phyloP scores from a whole-genome alignment of 306 rosid genomes.

The Psophocarpus tetragonolobus region DNA sequence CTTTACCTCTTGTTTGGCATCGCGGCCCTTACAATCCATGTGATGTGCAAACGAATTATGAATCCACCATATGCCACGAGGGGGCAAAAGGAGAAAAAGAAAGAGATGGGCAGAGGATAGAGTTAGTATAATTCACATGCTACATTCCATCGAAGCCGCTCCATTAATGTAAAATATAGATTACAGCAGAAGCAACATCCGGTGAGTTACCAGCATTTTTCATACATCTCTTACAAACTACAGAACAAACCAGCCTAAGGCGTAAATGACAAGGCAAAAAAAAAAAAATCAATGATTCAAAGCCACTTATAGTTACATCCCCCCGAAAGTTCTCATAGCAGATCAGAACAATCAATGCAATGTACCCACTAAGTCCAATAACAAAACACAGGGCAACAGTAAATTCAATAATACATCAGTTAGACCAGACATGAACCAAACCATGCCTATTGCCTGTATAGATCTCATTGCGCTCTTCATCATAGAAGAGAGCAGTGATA shows the following conservation, averaged over 20 bases:
- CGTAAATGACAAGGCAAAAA: slow-evolving; percentile 29
- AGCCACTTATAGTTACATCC: slow-evolving; percentile 38
- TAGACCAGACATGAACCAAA: slow-evolving; percentile 98
- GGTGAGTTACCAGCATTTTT: slow-evolving; percentile 44
- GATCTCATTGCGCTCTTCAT: slow-evolving; percentile 96
- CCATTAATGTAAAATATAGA: slow-evolving; percentile 36
- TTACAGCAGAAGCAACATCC: slow-evolving; percentile 51
- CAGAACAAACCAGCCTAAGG: slow-evolving; percentile 32
- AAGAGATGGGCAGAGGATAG: neutral
- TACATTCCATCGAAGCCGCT: slow-evolving; percentile 35
- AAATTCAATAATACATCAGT: slow-evolving; percentile 41
- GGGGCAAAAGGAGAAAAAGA: neutral
- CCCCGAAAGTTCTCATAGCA: slow-evolving; percentile 37
- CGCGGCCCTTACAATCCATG: slow-evolving; percentile 50
- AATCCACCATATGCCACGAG: slow-evolving; percentile 28
- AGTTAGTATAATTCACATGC: slow-evolving; percentile 31
- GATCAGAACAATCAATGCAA: slow-evolving; percentile 43
- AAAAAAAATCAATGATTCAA: slow-evolving; percentile 42
- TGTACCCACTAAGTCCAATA: slow-evolving; percentile 37
- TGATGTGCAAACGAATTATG: slow-evolving; percentile 26
- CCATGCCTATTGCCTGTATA: slow-evolving; percentile 94
- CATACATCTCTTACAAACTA: slow-evolving; percentile 37
- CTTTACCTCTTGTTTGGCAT: slow-evolving; percentile 28
- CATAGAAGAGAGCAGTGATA: slow-evolving; percentile 97
- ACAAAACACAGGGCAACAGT: slow-evolving; percentile 39